Base-by-base conservation (phyloP, 306 rosid genomes). In the Quercus berberidifolia region DNA sequence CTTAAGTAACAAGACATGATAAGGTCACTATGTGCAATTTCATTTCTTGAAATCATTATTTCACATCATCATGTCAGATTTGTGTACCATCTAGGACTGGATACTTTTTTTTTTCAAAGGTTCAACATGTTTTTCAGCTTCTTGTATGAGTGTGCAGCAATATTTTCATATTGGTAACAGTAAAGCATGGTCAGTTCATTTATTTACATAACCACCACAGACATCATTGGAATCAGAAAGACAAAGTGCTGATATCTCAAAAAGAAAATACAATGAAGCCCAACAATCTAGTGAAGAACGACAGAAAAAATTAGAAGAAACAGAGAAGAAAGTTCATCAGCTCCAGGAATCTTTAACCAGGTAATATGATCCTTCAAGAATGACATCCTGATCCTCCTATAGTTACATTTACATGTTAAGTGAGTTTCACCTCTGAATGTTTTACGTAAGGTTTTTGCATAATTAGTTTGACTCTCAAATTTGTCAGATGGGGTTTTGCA, bases 291-390 rank as follows among this genome's bases (percentile, higher is more conserved):
- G 80, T 58, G 92, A 85, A 84, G 91, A 86, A 81, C 80, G 55
- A 70, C 49, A 69, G 57, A 83, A 83, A 77, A 89, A 85, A 62
- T 83, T 92, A 71, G 94, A 89, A 85, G 98, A 91, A 64, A 76
- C 93, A 7, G 94, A 93, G 80, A 89, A 91, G 84, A 93, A 89
- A 85, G 86, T 33, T 80, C 89, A 77, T 74, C 94, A 81, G 81
- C 92, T 93, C 75, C 96, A 91, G 78, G 97, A 93, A 88, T 83
- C 91, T 73, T 70, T 91, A 80, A 84, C 89, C 86, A 88, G 96
- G 97, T 93, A 89, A 79, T 74, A 74, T 58, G 74, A 80, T 78
- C 79, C 33, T 41, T 57, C 31, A 65, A 73, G 84, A 78, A 80
- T 38, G 71, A 38, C 68, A 18, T 31, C 12, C 46, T 8, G 46